These are phyloP conservation scores for Trichophaea hybrida DNA, from an alignment of 2,329 filamentous ascomycete genomes.

Conservation along the genomic window DNA sequence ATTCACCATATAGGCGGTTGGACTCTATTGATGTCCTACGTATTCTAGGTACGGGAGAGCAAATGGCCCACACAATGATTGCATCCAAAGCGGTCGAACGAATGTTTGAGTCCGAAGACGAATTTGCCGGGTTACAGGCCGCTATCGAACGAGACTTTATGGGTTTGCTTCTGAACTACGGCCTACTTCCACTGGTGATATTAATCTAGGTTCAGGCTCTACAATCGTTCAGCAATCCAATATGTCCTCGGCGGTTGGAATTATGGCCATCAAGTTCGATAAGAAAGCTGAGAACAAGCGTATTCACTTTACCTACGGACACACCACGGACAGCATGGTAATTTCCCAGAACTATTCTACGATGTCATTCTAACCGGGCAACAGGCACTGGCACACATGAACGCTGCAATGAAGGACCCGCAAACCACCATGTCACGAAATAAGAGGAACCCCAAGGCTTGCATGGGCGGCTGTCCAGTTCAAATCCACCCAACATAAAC, in stretches of 20 bases:
- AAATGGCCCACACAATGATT: constrained; percentile 82
- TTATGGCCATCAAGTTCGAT: constrained; percentile 63
- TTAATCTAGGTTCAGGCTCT: constrained; percentile 37
- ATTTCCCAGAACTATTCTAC: constrained; percentile 23
- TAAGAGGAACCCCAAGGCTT: constrained; percentile 24
- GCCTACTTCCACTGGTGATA: background rate
- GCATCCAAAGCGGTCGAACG: constrained; percentile 79
- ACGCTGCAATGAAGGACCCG: constrained; percentile 58
- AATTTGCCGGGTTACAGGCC: constrained; percentile 53
- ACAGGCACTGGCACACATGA: constrained; percentile 78
- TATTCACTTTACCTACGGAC: constrained; percentile 71
- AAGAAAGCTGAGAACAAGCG: constrained; percentile 50
- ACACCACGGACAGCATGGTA: constrained; percentile 79
- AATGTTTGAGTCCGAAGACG: constrained; percentile 61
- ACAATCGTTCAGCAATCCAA: constrained; percentile 63
- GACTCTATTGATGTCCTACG: constrained; percentile 28
- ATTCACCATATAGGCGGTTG: constrained; percentile 54
- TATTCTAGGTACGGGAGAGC: constrained; percentile 77
- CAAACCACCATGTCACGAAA: constrained; percentile 77
- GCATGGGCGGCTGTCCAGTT: constrained; percentile 23
- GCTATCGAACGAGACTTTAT: constrained; percentile 88
- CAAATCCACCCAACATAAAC: constrained; percentile 1
- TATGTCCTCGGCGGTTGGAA: constrained; percentile 75
- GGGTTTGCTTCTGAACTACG: constrained; percentile 35
- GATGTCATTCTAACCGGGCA: background rate